Evolutionary conservation across 2,329 filamentous ascomycete genomes (phyloP).

Genomic region (Epichloe brachyelytri): DNA sequence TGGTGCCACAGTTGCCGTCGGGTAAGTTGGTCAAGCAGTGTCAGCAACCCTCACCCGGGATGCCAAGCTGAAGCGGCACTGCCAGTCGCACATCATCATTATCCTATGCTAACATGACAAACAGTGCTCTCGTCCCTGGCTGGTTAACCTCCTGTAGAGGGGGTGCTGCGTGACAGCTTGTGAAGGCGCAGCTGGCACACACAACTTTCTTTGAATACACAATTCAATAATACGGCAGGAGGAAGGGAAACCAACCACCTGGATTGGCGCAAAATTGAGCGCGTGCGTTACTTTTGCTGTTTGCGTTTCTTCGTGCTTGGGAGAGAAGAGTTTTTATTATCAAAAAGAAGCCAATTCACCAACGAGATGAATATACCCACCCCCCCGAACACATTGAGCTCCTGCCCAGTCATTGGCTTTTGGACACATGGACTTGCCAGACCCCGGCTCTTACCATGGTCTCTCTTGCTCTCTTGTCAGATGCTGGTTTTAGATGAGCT

Average conservation of each 20-base stretch:
- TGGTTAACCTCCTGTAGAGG: slow-evolving; percentile 36
- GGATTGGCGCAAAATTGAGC: slow-evolving; percentile 1
- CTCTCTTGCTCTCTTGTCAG: background rate
- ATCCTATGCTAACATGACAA: slow-evolving; percentile 7
- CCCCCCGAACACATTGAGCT: slow-evolving; percentile 2
- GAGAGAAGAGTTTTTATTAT: background rate
- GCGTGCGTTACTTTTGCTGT: background rate
- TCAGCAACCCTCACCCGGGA: background rate
- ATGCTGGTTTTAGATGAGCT: slow-evolving; percentile 1
- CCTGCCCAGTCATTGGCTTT: slow-evolving; percentile 1
- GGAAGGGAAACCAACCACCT: background rate
- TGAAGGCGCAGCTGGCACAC: background rate
- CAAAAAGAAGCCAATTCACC: background rate
- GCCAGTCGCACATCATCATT: background rate
- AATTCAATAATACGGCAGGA: background rate
- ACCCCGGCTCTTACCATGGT: background rate
- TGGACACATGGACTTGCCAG: background rate
- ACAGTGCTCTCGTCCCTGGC: slow-evolving; percentile 35
- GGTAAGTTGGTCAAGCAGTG: slow-evolving; percentile 47
- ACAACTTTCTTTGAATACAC: background rate
- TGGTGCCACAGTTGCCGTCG: slow-evolving; percentile 74
- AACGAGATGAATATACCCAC: slow-evolving; percentile 6
- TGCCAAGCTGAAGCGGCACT: background rate
- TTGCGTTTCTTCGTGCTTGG: background rate
- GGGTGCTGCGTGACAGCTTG: background rate